Base-by-base conservation (phyloP, 1,139 yeast species). In the Suhomyces yuchorum region DNA sequence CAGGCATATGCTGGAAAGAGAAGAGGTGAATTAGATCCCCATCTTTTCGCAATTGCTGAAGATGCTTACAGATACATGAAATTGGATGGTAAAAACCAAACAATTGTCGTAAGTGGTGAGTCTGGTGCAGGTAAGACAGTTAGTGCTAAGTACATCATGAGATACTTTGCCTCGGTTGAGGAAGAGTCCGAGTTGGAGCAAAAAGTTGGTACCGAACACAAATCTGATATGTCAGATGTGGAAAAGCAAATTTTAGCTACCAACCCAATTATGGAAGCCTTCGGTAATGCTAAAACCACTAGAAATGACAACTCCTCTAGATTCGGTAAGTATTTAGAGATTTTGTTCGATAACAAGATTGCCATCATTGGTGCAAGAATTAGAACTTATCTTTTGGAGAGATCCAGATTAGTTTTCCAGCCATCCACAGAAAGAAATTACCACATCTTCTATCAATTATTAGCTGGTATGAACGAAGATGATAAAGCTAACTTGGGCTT, bases 101-200 rank as follows among this genome's bases (percentile, higher is more conserved):
- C 99, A 1, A 92, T 93, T 56, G 97, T 93, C 35, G 99, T 93
- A 23, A 85, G 95, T 60, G 99, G 99, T 67, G 99, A 93, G 68
- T 89, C 97, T 6, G 99, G 99, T 67, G 99, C 99, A 20, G 99
- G 99, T 68, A 95, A 93, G 64, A 95, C 99, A 2, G 98, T 93
- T 37, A 84, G 95, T 54, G 99, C 99, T 44, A 93, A 93, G 68
- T 93, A 89, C 67, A 93, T 93, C 56, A 93, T 93, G 99, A 82
- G 98, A 65, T 93, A 91, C 68, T 92, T 93, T 68, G 98, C 99
- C 4, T 85, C 96, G 8, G 97, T 93, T 17, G 98, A 92, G 62
- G 88, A 84, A 42, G 78, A 75, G 43, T 66, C 75, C 56, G 70
- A 72, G 40, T 54, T 65, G 38, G 68, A 67, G 49, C 63, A 52